Evolutionary conservation across 805 yeast genomes (phyloP).

Genomic region (Sugiyamaella floridensis): DNA sequence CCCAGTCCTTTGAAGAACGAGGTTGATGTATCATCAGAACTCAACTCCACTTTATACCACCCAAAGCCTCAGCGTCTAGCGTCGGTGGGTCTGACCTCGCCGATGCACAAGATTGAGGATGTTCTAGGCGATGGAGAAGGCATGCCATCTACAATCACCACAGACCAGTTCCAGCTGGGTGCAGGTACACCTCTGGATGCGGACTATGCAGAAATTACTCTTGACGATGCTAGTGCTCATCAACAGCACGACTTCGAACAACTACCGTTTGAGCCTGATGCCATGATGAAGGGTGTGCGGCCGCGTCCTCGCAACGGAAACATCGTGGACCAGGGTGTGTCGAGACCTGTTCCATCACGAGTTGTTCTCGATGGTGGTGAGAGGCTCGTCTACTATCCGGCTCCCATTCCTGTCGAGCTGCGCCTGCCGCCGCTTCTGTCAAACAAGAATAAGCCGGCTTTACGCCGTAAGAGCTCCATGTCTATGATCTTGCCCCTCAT

Average conservation of each 20-base stretch:
- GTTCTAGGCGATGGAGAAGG: neutral
- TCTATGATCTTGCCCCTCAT: constrained; percentile 3
- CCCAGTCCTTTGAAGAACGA: neutral
- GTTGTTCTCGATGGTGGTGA: constrained; percentile 5
- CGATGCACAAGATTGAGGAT: neutral
- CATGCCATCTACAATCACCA: neutral
- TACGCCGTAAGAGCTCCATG: constrained; percentile 7
- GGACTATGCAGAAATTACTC: neutral
- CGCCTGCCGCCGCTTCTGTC: constrained; percentile 31
- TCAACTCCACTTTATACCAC: constrained; percentile 14
- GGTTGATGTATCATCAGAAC: neutral
- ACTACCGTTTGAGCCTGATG: neutral
- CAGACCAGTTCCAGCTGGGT: neutral
- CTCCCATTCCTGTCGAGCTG: constrained; percentile 32
- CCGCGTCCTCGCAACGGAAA: constrained; percentile 1
- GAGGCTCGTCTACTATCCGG: constrained; percentile 26
- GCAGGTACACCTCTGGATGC: neutral
- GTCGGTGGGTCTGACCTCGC: constrained; percentile 6
- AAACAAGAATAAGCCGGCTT: constrained; percentile 7
- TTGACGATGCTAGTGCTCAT: neutral
- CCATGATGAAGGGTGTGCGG: neutral
- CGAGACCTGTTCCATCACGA: constrained; percentile 2
- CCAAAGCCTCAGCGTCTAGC: constrained; percentile 20
- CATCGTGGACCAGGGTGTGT: neutral
- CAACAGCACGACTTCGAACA: neutral